Evolutionary conservation across 768 basidiomycete genomes (phyloP).

Genomic region (Pilatotrama ljubarskyi): DNA sequence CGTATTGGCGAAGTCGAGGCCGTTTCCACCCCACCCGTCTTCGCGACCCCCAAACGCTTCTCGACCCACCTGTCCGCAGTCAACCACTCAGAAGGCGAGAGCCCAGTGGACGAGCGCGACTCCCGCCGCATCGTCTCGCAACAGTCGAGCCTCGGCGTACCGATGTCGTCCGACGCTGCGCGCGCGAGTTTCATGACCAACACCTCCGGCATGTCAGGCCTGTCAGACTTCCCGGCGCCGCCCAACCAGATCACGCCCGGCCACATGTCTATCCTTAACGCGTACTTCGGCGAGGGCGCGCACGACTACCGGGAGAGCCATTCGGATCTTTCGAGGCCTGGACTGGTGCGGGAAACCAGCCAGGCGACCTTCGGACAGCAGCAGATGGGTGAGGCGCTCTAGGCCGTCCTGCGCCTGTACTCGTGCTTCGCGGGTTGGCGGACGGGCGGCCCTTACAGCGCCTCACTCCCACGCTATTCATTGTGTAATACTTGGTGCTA

Average conservation of each 20-base stretch:
- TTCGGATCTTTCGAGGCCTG: conserved; percentile 7
- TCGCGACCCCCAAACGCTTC: conserved; percentile 39
- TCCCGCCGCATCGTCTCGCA: conserved; percentile 23
- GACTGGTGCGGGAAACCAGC: conserved; percentile 27
- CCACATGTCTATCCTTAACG: conserved; percentile 44
- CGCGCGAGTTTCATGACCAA: conserved; percentile 63
- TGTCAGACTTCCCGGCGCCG: conserved; percentile 73
- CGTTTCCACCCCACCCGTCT: conserved; percentile 49
- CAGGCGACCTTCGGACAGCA: conserved; percentile 29
- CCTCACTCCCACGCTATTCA: not conserved
- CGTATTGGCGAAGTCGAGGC: conserved; percentile 55
- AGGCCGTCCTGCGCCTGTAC: not conserved
- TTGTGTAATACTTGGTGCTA: not conserved
- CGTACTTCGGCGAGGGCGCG: conserved; percentile 41
- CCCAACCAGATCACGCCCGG: conserved; percentile 40
- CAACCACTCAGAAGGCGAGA: conserved; percentile 17
- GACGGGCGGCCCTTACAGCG: not conserved
- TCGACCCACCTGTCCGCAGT: conserved; percentile 31
- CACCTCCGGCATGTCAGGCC: conserved; percentile 63
- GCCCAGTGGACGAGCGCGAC: not conserved
- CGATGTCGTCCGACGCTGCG: conserved; percentile 34
- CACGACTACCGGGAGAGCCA: conserved; percentile 15
- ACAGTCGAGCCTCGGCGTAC: conserved; percentile 25
- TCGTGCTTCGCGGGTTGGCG: not conserved
- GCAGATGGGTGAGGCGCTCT: conserved; percentile 30